Percentiles rank a stretch among this genome's conserved stretches.
Evolutionary conservation across 2,329 filamentous ascomycete genomes (phyloP).

Genomic region (Phialemonium atrogriseum): DNA sequence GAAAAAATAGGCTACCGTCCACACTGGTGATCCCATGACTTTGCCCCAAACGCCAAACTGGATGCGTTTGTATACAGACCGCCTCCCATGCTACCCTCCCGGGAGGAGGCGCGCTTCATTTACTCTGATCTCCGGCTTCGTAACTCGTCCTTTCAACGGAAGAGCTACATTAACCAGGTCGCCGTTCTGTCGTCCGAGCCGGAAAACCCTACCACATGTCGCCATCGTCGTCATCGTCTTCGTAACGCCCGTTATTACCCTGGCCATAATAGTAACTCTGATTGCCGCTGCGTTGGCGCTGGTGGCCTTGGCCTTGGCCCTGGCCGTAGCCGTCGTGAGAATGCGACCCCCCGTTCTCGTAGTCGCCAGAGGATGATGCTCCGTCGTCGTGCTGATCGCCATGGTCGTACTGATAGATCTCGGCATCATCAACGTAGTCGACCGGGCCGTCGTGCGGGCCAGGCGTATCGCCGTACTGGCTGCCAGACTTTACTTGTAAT

Average conservation of each 20-base stretch:
- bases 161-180: too few relatives aligned
- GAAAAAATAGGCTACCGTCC: not conserved
- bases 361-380: not conserved
- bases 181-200: too few relatives aligned
- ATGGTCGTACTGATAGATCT: slow-evolving; percentile 26
- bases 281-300: not conserved
- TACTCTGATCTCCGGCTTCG: not conserved
- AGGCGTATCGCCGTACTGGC: slow-evolving; percentile 20
- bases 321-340: slow-evolving; percentile 6
- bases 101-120: not conserved
- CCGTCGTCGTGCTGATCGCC: slow-evolving; percentile 10
- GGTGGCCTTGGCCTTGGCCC: slow-evolving; percentile 3
- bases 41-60: slow-evolving; percentile 1
- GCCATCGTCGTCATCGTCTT: slow-evolving; percentile 4
- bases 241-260: slow-evolving; percentile 1
- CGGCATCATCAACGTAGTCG: slow-evolving; percentile 24
- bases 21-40: not conserved
- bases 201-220: slow-evolving; percentile 5
- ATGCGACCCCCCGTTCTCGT: slow-evolving; percentile 8
- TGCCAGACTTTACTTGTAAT: slow-evolving; percentile 14
- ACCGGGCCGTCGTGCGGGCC: slow-evolving; percentile 14
- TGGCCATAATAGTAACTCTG: slow-evolving; percentile 13
- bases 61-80: slow-evolving; percentile 3
- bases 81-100: not conserved
- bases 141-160: too few relatives aligned